A percentile compares a stretch with the other conserved stretches of the same genome.
Evolutionary conservation across 176 grass and related monocot species (phyloP).

Genomic region (Canna indica): DNA sequence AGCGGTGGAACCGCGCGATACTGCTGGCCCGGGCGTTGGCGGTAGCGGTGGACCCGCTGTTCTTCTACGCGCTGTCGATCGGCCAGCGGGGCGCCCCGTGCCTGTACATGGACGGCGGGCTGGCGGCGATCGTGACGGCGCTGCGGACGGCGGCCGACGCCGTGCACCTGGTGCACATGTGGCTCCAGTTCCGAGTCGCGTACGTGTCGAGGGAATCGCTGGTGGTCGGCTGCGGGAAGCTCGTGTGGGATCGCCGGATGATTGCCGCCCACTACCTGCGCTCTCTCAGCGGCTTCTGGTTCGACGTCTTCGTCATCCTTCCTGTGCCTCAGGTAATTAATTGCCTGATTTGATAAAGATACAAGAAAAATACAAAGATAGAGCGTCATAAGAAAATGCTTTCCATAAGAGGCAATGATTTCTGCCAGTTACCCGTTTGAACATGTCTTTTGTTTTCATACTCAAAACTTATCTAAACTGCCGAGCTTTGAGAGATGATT

Average conservation of each 20-base stretch:
- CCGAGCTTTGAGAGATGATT: too few species aligned
- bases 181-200: conserved; percentile 80
- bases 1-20: conserved; percentile 76
- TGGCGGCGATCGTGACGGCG: conserved; percentile 46
- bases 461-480: background rate
- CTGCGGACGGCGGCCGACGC: conserved; percentile 65
- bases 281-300: conserved; percentile 57
- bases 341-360: too few species aligned
- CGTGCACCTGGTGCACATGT: conserved; percentile 61
- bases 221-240: conserved; percentile 88
- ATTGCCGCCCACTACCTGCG: conserved; percentile 69
- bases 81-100: conserved; percentile 36
- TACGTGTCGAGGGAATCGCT: conserved; percentile 93
- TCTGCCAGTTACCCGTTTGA: too few species aligned
- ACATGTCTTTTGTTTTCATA: too few species aligned
- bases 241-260: conserved; percentile 83
- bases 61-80: conserved; percentile 86
- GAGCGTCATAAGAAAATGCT: background rate
- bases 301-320: conserved; percentile 94
- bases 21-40: conserved; percentile 63
- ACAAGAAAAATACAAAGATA: too few species aligned
- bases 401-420: too few species aligned
- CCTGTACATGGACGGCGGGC: conserved; percentile 47
- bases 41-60: conserved; percentile 80
- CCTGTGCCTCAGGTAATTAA: conserved; percentile 96